Base-by-base conservation (phyloP, 768 basidiomycete species). In the Russula earlei region DNA sequence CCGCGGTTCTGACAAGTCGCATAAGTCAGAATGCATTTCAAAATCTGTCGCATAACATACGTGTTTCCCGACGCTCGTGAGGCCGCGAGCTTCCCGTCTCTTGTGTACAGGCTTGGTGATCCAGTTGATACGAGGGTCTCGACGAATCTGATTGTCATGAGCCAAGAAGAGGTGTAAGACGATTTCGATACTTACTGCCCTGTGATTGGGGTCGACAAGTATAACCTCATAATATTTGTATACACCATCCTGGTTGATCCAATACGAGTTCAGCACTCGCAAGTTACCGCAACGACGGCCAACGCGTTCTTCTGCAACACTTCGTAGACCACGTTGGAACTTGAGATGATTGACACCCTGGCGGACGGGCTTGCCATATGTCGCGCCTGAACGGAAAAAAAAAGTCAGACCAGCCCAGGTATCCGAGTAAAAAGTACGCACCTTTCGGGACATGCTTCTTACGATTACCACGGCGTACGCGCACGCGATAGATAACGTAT, bases 311-410 rank as follows among this genome's bases (percentile, higher is more conserved):
- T 99, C 96, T 48, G 96, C 96, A 55, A 86, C 87, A 66, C 87
- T 87, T 72, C 88, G 84, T 68, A 97, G 77, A 60, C 92, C 82
- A 60, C 95, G 85, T 76, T 97, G 95, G 80, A 81, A 91, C 75
- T 99, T 99, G 76, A 99, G 82, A 71, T 99, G 94, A 79, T 95
- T 98, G 67, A 98, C 90, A 84, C 94, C 96, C 79, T 98, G 96
- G 71, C 87, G 89, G 62, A 96, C 94, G 74, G 96, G 96, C 75
- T 99, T 99, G 73, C 96, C 96, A 73, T 83, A 98, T 68, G 95
- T 98, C 50, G 95, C 95, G 80, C 91, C 89, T 91, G 45, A 54
- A 19, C 37, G 14, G 10, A 10, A 38, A 12, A 49, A 34, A 19
- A 42, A 49, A 33, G 31, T 25, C 25, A n/a, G 46, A 15, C 48